These are phyloP conservation scores for Metschnikowia kunwiensis DNA, from an alignment of 805 yeast species.

Conservation along the genomic window DNA sequence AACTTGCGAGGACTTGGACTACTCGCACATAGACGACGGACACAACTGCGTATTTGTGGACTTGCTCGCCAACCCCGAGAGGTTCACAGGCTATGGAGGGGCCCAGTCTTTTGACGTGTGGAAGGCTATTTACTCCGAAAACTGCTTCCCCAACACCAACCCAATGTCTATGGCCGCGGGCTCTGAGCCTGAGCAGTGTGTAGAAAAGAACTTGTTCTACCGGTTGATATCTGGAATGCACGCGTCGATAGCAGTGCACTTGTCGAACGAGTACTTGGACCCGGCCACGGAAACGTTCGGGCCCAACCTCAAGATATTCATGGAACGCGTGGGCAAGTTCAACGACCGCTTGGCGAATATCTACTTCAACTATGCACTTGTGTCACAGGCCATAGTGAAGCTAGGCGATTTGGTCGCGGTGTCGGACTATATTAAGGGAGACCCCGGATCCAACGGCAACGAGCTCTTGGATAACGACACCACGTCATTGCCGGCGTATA, in stretches of 20 bases:
- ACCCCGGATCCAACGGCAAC: slow-evolving; percentile 23
- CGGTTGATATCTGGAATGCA: slow-evolving; percentile 90
- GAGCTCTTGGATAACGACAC: slow-evolving; percentile 33
- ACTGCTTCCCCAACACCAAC: slow-evolving; percentile 66
- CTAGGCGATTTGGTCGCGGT: slow-evolving; percentile 31
- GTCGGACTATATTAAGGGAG: slow-evolving; percentile 25
- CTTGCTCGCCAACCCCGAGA: slow-evolving; percentile 83
- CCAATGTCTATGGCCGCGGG: slow-evolving; percentile 36
- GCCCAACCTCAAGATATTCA: slow-evolving; percentile 77
- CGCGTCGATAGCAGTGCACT: slow-evolving; percentile 90
- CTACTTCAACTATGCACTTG: slow-evolving; percentile 87
- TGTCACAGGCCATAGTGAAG: slow-evolving; percentile 77
- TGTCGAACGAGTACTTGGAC: slow-evolving; percentile 70
- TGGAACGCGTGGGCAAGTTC: slow-evolving; percentile 84
- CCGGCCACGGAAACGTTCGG: slow-evolving; percentile 74
- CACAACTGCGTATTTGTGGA: slow-evolving; percentile 81
- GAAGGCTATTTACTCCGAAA: slow-evolving; percentile 88
- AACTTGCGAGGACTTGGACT: slow-evolving; percentile 53
- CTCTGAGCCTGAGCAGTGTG: slow-evolving; percentile 50
- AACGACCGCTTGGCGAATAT: slow-evolving; percentile 88
- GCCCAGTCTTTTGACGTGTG: slow-evolving; percentile 88
- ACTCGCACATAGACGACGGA: slow-evolving; percentile 64
- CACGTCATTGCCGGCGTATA: slow-evolving; percentile 32
- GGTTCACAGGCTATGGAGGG: slow-evolving; percentile 96
- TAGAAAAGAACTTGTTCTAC: slow-evolving; percentile 86